Evolutionary conservation across 106 monocot species (phyloP).

Genomic region (Dioscorea alata): DNA sequence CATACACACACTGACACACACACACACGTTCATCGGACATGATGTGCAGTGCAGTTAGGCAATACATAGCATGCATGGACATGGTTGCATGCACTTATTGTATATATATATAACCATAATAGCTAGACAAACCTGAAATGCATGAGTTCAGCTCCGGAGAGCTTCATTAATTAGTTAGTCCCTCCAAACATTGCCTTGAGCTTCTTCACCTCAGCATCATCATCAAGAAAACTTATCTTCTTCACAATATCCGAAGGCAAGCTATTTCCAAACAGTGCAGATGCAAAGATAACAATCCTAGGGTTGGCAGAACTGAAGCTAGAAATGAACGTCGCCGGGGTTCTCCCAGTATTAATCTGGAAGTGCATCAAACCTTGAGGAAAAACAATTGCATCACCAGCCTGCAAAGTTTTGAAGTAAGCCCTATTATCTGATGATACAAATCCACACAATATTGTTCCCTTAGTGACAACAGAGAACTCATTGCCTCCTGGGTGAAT

Average conservation of each 20-base stretch:
- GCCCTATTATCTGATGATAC: conserved; percentile 2
- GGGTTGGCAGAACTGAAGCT: conserved; percentile 59
- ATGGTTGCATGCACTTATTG: no score
- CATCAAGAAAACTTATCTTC: conserved; percentile 63
- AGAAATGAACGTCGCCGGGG: conserved; percentile 25
- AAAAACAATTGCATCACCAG: conserved; percentile 67
- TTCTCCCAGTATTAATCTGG: conserved; percentile 34
- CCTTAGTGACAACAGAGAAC: conserved; percentile 3
- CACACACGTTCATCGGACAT: no score
- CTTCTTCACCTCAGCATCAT: conserved; percentile 55
- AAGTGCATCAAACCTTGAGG: conserved; percentile 79
- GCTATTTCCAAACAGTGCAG: conserved; percentile 48
- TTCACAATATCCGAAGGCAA: conserved; percentile 41
- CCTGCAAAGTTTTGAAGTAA: conserved; percentile 14
- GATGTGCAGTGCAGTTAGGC: no score
- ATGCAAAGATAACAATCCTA: conserved; percentile 51
- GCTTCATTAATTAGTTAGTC: conserved; percentile 21
- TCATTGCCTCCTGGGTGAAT: conserved; percentile 14
- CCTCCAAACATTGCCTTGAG: conserved; percentile 80
- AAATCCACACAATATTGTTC: neutral
- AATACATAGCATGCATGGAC: no score
- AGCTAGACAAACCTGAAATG: no score
- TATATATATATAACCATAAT: no score
- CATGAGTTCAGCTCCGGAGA: no score
- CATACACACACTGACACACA: no score